Conservation (phyloP, 2,329 filamentous ascomycete species). For the Ascosphaera aggregata region DNA sequence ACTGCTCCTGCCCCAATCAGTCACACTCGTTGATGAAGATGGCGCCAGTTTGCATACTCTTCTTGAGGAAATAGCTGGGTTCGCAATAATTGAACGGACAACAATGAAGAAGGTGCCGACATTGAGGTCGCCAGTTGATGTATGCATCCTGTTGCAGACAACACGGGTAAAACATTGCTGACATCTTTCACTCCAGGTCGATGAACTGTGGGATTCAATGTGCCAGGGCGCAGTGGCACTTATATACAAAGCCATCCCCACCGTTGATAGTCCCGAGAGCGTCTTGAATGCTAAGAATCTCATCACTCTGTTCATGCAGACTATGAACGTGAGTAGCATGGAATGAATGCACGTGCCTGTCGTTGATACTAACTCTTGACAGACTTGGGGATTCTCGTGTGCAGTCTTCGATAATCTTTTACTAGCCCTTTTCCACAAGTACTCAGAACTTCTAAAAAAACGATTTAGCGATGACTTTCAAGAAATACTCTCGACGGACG, state of each 20-base stretch:
- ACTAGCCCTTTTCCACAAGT: constrained; percentile 78
- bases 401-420: constrained; percentile 61
- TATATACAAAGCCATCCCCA: constrained; percentile 53
- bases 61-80: constrained; percentile 82
- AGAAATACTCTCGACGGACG: constrained; percentile 72
- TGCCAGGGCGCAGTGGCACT: constrained; percentile 67
- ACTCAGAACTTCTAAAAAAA: constrained; percentile 71
- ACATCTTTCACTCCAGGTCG: constrained; percentile 35
- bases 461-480: constrained; percentile 92
- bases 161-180: too few species aligned
- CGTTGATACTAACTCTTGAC: constrained; percentile 3
- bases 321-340: constrained; percentile 53
- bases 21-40: constrained; percentile 62
- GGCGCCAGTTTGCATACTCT: constrained; percentile 71
- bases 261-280: constrained; percentile 69
- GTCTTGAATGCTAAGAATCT: constrained; percentile 89
- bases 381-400: constrained; percentile 82
- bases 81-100: constrained; percentile 86
- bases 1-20: constrained; percentile 50
- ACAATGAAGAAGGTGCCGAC: constrained; percentile 75
- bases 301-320: constrained; percentile 86
- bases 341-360: not conserved
- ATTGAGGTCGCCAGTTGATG: constrained; percentile 60
- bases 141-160: constrained; percentile 22
- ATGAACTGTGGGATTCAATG: constrained; percentile 97